Percentiles rank a stretch among this genome's conserved stretches.
Evolutionary conservation across 805 yeast genomes (phyloP).

Genomic region (Pichia eremophila): DNA sequence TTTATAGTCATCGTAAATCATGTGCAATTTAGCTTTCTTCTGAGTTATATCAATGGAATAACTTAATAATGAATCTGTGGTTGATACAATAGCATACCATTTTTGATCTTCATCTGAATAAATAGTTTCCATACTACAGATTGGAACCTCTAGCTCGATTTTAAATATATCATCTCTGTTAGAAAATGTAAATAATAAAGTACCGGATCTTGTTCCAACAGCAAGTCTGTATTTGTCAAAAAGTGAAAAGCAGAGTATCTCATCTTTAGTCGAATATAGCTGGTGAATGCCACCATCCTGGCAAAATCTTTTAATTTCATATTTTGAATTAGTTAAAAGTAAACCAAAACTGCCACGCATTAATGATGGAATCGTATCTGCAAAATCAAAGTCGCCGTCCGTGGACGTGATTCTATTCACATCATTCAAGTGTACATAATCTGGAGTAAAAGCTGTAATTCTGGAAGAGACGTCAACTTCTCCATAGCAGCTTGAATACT

Average conservation of each 20-base stretch:
- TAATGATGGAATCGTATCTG: too few relatives aligned
- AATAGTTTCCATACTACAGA: not conserved
- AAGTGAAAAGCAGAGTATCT: not conserved
- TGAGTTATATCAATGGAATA: not conserved
- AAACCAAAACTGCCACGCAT: not conserved
- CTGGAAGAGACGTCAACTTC: too few relatives aligned
- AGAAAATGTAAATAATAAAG: not conserved
- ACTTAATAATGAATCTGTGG: not conserved
- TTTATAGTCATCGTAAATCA: constrained; percentile 5
- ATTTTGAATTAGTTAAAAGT: not conserved
- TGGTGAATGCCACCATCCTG: not conserved
- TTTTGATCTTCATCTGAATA: not conserved
- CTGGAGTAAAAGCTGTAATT: too few relatives aligned
- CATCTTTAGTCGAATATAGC: not conserved
- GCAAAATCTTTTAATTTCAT: not conserved
- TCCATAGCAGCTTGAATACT: too few relatives aligned
- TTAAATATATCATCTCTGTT: not conserved
- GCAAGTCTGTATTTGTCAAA: not conserved
- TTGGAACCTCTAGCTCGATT: not conserved
- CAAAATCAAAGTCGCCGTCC: too few relatives aligned
- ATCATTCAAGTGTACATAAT: too few relatives aligned
- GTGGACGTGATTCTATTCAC: too few relatives aligned
- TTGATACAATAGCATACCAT: not conserved
- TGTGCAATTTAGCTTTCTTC: not conserved
- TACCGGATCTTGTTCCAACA: not conserved